phyloP scores from a whole-genome alignment of 176 grass and related monocot genomes.

The Triticum monococcum region DNA sequence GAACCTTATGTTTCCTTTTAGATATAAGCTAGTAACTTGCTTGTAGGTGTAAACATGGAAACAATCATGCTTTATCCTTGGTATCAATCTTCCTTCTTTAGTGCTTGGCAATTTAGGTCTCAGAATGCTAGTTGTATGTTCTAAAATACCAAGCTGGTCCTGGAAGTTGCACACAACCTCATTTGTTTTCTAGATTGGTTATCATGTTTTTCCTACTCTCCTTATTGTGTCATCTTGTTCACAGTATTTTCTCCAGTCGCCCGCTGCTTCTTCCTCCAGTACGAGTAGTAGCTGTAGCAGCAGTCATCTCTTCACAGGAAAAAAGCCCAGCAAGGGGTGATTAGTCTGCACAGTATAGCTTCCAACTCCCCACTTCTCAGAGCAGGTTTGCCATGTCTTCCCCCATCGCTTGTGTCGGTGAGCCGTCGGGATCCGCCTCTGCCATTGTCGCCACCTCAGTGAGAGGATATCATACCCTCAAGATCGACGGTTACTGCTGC shows the following conservation, averaged over 20 bases:
- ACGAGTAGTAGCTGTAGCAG: neutral
- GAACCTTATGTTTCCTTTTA: constrained; percentile 16
- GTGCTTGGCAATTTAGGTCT: neutral
- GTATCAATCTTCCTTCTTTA: neutral
- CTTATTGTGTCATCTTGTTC: neutral
- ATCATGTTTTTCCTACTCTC: neutral
- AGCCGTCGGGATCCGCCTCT: neutral
- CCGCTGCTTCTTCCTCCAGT: too few relatives aligned
- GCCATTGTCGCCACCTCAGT: neutral
- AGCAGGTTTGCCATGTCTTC: neutral
- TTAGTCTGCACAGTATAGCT: neutral
- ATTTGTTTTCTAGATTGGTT: constrained; percentile 6
- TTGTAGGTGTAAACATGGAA: neutral
- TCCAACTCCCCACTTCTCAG: neutral
- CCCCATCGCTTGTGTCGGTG: neutral
- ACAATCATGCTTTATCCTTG: neutral
- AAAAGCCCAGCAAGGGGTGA: neutral
- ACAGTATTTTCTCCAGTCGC: neutral
- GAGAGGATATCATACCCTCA: constrained; percentile 4
- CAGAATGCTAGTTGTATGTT: neutral
- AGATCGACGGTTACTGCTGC: neutral
- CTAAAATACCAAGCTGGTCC: neutral
- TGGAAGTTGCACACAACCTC: neutral
- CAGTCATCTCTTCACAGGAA: neutral
- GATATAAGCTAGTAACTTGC: neutral